A percentile compares a stretch with the other conserved stretches of the same genome.
Evolutionary conservation across 352 stramenopile species (phyloP).

Genomic region (Aphanomyces euteiches): DNA sequence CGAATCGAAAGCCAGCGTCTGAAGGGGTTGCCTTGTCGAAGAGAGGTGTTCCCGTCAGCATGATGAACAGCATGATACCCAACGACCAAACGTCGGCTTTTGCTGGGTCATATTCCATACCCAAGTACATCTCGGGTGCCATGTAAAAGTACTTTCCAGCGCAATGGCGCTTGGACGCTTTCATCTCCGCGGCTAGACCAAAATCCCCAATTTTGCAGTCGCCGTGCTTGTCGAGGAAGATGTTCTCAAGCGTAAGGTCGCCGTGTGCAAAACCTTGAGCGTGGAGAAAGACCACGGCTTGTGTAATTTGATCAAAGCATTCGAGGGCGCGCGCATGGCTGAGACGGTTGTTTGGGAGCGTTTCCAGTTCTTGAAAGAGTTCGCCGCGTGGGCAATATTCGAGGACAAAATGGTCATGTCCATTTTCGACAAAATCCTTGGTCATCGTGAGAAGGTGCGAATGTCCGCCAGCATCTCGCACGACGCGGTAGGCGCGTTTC

Average conservation of each 20-base stretch:
- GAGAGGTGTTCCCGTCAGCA: slow-evolving; percentile 28
- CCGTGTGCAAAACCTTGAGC: slow-evolving; percentile 27
- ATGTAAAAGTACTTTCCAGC: slow-evolving; percentile 29
- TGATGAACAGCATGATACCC: slow-evolving; percentile 30
- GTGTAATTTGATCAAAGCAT: slow-evolving; percentile 32
- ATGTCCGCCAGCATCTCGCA: slow-evolving; percentile 37
- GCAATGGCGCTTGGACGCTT: background rate
- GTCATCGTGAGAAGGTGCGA: slow-evolving; percentile 46
- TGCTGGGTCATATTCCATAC: slow-evolving; percentile 12
- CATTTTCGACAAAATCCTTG: slow-evolving; percentile 45
- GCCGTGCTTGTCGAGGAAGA: slow-evolving; percentile 21
- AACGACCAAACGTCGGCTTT: slow-evolving; percentile 29
- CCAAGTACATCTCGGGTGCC: slow-evolving; percentile 25
- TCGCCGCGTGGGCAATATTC: slow-evolving; percentile 33
- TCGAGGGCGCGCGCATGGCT: slow-evolving; percentile 24
- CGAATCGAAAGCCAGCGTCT: slow-evolving; percentile 23
- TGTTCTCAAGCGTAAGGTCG: slow-evolving; percentile 29
- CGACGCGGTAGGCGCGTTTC: slow-evolving; percentile 7
- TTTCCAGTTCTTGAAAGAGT: slow-evolving; percentile 24
- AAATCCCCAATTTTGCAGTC: slow-evolving; percentile 32
- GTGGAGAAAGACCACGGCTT: slow-evolving; percentile 16
- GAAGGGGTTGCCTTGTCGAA: background rate
- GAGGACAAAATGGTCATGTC: slow-evolving; percentile 49
- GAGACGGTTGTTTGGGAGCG: slow-evolving; percentile 7
- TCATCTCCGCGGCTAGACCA: slow-evolving; percentile 10